phyloP scores from a whole-genome alignment of 495 filamentous ascomycete species.

The Penicillium angulare region DNA sequence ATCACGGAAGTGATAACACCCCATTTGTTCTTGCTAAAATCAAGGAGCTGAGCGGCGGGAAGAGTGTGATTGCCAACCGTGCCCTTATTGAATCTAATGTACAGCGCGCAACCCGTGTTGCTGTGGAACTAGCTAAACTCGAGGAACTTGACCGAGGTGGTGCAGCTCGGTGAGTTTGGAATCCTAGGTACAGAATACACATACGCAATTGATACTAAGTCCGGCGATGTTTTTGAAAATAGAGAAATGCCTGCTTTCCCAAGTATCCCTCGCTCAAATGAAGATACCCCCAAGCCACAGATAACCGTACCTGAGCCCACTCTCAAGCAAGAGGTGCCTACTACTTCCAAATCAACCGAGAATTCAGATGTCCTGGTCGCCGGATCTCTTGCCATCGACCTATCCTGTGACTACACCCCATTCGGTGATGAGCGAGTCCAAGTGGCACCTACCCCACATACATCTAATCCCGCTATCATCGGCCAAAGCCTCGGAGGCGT shows the following conservation, averaged over 20 bases:
- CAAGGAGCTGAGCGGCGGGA: constrained; percentile 71
- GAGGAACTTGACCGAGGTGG: constrained; percentile 34
- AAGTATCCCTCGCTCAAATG: constrained; percentile 23
- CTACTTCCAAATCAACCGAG: constrained; percentile 9
- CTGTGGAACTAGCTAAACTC: constrained; percentile 69
- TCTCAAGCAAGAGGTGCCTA: neutral
- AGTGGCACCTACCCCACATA: constrained; percentile 59
- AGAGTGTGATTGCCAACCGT: constrained; percentile 71
- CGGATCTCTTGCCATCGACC: constrained; percentile 84
- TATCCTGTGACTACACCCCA: constrained; percentile 75
- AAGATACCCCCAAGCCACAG: constrained; percentile 21
- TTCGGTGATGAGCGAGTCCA: constrained; percentile 22
- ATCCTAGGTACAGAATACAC: constrained; percentile 21
- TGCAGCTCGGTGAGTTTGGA: constrained; percentile 41
- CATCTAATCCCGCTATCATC: constrained; percentile 83
- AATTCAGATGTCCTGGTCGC: constrained; percentile 75
- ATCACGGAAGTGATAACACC: constrained; percentile 76
- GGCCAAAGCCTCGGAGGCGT: constrained; percentile 87
- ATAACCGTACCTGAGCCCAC: neutral
- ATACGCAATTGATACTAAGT: constrained; percentile 31
- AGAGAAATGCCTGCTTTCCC: constrained; percentile 45
- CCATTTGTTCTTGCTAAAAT: constrained; percentile 84
- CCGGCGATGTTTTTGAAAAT: constrained; percentile 26
- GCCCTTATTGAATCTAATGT: constrained; percentile 81
- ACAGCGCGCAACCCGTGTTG: constrained; percentile 72